phyloP scores from a whole-genome alignment of 495 filamentous ascomycete species.

The Trichoderma asperelloides region DNA sequence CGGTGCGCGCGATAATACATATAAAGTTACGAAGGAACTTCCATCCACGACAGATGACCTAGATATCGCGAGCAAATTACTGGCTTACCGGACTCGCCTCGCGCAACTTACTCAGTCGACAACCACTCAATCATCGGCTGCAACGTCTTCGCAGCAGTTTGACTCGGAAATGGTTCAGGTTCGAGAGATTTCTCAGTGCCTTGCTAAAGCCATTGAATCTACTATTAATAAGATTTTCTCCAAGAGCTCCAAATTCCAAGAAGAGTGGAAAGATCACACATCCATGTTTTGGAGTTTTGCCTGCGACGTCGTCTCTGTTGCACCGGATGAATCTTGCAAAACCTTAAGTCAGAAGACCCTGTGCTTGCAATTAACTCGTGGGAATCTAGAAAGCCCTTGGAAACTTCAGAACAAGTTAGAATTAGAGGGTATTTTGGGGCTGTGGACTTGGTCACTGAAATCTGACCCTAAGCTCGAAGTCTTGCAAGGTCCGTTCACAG shows the following conservation, averaged over 20 bases:
- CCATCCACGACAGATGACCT: not conserved
- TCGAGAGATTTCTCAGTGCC: not conserved
- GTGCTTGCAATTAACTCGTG: not conserved
- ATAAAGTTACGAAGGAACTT: not conserved
- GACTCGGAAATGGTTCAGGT: not conserved
- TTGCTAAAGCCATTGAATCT: not conserved
- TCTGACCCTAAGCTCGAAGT: not conserved
- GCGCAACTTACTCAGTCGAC: not conserved
- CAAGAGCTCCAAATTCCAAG: not conserved
- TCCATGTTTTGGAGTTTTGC: not conserved
- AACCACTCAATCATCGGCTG: slow-evolving; percentile 19
- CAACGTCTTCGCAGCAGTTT: not conserved
- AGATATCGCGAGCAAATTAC: not conserved
- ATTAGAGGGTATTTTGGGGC: not conserved
- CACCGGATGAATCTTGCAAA: not conserved
- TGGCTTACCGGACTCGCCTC: not conserved
- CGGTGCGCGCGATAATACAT: not conserved
- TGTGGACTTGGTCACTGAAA: not conserved
- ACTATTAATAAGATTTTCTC: not conserved
- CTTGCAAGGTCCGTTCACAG: not conserved
- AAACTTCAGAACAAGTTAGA: not conserved
- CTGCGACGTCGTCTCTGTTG: not conserved
- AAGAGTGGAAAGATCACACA: not conserved
- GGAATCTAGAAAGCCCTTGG: not conserved
- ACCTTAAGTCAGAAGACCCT: not conserved